Base-by-base conservation (phyloP, 179 eudicot species). In the Drosera spatulata region DNA sequence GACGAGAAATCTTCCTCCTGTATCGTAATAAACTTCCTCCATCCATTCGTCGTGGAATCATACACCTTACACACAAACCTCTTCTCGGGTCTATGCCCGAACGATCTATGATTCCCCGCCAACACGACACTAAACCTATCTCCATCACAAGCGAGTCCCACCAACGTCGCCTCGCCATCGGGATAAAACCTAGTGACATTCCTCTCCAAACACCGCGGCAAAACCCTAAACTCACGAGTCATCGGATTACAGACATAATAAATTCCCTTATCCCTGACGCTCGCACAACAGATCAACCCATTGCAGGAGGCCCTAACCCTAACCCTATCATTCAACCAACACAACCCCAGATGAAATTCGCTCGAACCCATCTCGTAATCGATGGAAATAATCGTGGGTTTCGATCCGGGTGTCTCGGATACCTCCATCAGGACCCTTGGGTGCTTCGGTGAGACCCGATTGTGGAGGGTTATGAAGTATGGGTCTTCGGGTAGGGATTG, bases 171-270 rank as follows among this genome's bases (percentile, higher is more conserved):
- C 68, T 91, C 99, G 37, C 83, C 85, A 62, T 89, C 95, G 14
- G 96, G 99, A 65, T 82, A 67, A 81, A 86, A 93, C 48, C 96
- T 70, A 50, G 93, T 88, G 7, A 80, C 59, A 7, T 93, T 93
- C 61, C 96, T 81, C 66, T 89, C 95, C 67, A 95, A 57, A 59
- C 69, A 74, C 72, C 70, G 77, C 0, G 99, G 98, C 11, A 93
- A 89, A 74, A 78, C 38, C 61, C 64, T 89, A 60, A 51, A 86
- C 70, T 79, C 73, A 60, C 79, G 86, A 60, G 96, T 89, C 75
- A 82, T 76, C 3, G 99, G 99, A 66, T 93, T 93, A 63, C 96
- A 93, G 1, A 93, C 88, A 73, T 93, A 93, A 67, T 89, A 89
- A 48, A 89, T 85, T 58, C 96, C 98, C 69, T 82, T 86, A 66